Conservation (phyloP, 2,329 filamentous ascomycete genomes). For the Chaetomiaceae sp. region DNA sequence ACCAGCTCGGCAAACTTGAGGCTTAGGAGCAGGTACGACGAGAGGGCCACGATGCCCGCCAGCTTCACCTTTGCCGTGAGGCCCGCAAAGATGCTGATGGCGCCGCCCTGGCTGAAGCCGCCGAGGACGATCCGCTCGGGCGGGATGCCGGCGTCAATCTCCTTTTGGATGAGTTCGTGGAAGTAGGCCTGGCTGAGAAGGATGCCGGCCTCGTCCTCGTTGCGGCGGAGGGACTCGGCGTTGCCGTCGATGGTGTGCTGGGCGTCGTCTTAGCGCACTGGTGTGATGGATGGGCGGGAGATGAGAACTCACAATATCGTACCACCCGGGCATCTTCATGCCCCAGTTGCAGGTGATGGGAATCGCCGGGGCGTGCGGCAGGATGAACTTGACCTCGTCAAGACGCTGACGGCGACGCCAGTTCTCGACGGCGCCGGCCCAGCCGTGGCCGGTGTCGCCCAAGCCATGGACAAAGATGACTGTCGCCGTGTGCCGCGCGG, state of each 20-base stretch:
- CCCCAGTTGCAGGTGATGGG: constrained; percentile 71
- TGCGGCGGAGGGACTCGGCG: constrained; percentile 28
- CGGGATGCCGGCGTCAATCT: constrained; percentile 76
- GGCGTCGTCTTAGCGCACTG: background rate
- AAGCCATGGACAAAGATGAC: constrained; percentile 93
- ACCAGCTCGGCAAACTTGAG: constrained; percentile 42
- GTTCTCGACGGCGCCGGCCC: constrained; percentile 80
- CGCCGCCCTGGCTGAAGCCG: constrained; percentile 82
- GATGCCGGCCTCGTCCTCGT: constrained; percentile 66
- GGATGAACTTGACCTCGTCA: constrained; percentile 86
- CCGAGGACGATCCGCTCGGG: constrained; percentile 80
- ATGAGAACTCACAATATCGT: constrained; percentile 60
- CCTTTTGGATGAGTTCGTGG: constrained; percentile 71
- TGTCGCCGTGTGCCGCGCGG: constrained; percentile 83
- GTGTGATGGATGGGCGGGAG: background rate
- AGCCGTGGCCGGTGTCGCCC: constrained; percentile 76
- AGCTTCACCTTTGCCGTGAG: constrained; percentile 69
- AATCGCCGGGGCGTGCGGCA: constrained; percentile 84
- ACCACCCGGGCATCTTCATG: constrained; percentile 78
- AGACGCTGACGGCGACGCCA: constrained; percentile 78
- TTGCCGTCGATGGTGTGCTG: constrained; percentile 27
- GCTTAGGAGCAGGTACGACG: constrained; percentile 70
- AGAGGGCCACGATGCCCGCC: constrained; percentile 83
- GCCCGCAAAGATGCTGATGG: constrained; percentile 77
- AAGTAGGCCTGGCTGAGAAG: constrained; percentile 69